phyloP scores from a whole-genome alignment of 78 protist genomes.

The Guillardia theta region DNA sequence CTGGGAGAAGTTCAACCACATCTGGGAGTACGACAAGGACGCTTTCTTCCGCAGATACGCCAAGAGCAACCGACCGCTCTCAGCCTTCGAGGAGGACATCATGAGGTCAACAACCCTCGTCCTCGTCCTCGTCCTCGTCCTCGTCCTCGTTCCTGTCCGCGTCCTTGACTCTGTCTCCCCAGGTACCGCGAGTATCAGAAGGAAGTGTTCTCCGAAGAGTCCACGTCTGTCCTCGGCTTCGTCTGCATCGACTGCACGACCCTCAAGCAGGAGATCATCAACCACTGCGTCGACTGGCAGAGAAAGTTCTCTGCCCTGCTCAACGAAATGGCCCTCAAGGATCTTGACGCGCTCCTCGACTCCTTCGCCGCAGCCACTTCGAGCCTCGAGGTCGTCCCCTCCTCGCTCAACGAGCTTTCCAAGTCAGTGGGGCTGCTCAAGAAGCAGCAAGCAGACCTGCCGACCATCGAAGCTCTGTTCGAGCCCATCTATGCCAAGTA shows the following conservation, averaged over 20 bases:
- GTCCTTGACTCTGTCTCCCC: background rate
- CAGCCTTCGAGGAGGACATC: conserved; percentile 64
- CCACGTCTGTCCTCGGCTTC: conserved; percentile 50
- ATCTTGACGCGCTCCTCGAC: background rate
- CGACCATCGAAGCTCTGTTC: conserved; percentile 51
- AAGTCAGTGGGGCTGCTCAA: background rate
- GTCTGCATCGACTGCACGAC: conserved; percentile 61
- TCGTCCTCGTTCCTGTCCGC: background rate
- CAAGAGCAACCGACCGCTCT: conserved; percentile 45
- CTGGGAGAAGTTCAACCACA: conserved; percentile 59
- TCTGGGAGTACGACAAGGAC: conserved; percentile 69
- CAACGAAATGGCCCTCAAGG: conserved; percentile 16
- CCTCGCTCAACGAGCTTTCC: conserved; percentile 53
- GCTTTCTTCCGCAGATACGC: conserved; percentile 63
- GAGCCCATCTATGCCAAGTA: conserved; percentile 65
- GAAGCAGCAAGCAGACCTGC: background rate
- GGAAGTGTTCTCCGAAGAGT: conserved; percentile 44
- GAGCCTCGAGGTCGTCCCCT: background rate
- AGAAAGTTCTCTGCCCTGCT: conserved; percentile 53
- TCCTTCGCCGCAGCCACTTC: background rate
- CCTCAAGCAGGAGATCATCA: conserved; percentile 63
- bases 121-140: background rate
- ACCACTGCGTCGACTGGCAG: conserved; percentile 70
- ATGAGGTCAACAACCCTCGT: background rate
- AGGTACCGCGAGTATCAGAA: conserved; percentile 31